Conservation (phyloP, 2,329 filamentous ascomycete species). For the Tolypocladium album region DNA sequence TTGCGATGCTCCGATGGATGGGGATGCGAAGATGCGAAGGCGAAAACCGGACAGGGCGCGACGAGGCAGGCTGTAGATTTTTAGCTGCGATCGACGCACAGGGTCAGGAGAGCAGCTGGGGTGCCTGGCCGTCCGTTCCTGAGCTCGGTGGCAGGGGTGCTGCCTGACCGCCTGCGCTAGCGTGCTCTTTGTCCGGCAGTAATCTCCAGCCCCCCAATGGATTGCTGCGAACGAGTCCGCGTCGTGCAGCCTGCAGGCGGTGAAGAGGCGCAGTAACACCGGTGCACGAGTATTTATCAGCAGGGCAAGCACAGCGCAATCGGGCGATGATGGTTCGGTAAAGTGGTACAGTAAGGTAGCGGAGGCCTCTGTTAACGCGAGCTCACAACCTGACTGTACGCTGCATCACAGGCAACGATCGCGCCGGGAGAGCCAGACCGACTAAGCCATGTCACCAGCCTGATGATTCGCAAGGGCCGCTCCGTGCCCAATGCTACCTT, state of each 20-base stretch:
- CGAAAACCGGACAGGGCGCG: not conserved
- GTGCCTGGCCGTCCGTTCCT: not conserved
- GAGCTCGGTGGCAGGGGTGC: not conserved
- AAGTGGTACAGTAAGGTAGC: no score
- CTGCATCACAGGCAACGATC: not conserved
- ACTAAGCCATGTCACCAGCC: not conserved
- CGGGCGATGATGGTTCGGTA: no score
- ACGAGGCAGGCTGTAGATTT: not conserved
- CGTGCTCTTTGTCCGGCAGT: conserved; percentile 3
- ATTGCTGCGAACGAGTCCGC: not conserved
- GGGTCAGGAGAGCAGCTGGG: not conserved
- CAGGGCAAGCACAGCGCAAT: no score
- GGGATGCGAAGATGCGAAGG: not conserved
- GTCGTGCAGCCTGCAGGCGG: not conserved
- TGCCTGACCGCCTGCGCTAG: not conserved
- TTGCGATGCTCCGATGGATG: not conserved
- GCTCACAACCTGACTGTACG: no score
- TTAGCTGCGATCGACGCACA: not conserved
- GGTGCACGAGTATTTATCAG: no score
- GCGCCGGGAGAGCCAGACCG: not conserved
- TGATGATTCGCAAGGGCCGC: not conserved
- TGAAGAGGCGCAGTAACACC: not conserved
- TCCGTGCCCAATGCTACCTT: not conserved
- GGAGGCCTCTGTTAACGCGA: no score
- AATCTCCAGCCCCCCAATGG: conserved; percentile 1